Evolutionary conservation across 805 yeast species (phyloP).

Genomic region (Cyberlindnera maritima): DNA sequence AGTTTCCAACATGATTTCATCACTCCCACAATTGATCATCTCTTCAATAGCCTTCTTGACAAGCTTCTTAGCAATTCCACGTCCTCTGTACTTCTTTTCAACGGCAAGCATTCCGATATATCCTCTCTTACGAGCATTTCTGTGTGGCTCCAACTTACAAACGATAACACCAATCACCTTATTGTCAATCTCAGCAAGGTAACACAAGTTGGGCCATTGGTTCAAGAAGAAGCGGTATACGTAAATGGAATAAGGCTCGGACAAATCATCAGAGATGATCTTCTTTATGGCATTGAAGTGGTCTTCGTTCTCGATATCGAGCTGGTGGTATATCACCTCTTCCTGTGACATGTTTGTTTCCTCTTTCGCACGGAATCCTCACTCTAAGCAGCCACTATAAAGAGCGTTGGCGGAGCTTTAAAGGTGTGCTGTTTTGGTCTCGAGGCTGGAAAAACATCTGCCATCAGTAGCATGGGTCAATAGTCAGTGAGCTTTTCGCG

Average conservation of each 20-base stretch:
- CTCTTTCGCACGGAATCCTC: no score
- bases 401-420: no score
- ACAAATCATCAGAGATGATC: conserved; percentile 69
- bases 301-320: conserved; percentile 26
- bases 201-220: conserved; percentile 87
- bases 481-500: no score
- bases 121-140: conserved; percentile 73
- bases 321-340: conserved; percentile 22
- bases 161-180: conserved; percentile 78
- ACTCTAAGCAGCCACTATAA: no score
- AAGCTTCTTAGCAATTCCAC: conserved; percentile 76
- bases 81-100: conserved; percentile 63
- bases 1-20: conserved; percentile 91
- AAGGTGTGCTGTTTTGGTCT: no score
- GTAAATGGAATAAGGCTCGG: conserved; percentile 92
- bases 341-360: neutral
- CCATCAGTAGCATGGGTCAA: neutral
- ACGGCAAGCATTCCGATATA: conserved; percentile 97
- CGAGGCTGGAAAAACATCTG: neutral
- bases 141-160: conserved; percentile 76
- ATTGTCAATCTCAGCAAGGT: conserved; percentile 48
- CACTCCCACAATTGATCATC: conserved; percentile 67
- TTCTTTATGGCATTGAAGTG: conserved; percentile 51
- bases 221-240: conserved; percentile 88
- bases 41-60: conserved; percentile 59